These are phyloP conservation scores for Sanghuangporus sanghuang DNA, from an alignment of 1,284 basidiomycete genomes.

Conservation along the genomic window DNA sequence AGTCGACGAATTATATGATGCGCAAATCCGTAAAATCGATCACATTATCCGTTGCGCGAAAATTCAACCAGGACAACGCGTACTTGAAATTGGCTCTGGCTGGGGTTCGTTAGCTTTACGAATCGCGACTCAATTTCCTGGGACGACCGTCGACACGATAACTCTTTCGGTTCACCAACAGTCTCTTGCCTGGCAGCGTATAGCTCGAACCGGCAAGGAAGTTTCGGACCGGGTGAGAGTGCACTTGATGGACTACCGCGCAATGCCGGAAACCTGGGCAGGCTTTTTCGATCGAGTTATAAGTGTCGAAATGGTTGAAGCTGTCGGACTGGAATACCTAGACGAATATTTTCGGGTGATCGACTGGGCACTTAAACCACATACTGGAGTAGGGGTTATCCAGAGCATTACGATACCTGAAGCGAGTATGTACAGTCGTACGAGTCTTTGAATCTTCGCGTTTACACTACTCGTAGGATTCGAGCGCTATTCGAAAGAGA, in stretches of 20 bases:
- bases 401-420: conserved; percentile 82
- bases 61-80: conserved; percentile 53
- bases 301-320: conserved; percentile 76
- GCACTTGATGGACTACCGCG: conserved; percentile 73
- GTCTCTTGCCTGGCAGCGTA: conserved; percentile 54
- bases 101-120: conserved; percentile 78
- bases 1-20: conserved; percentile 54
- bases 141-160: conserved; percentile 66
- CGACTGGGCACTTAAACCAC: conserved; percentile 64
- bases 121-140: conserved; percentile 45
- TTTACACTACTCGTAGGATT: conserved; percentile 35
- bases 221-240: conserved; percentile 43
- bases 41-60: conserved; percentile 51
- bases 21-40: conserved; percentile 61
- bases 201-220: conserved; percentile 32
- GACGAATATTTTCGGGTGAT: conserved; percentile 62
- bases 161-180: conserved; percentile 74
- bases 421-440: conserved; percentile 40
- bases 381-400: conserved; percentile 62
- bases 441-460: background rate
- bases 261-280: conserved; percentile 60
- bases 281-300: conserved; percentile 66
- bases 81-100: conserved; percentile 78
- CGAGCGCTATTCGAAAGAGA: conserved; percentile 51
- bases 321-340: conserved; percentile 66